These are phyloP conservation scores for Ophiocordyceps australis DNA, from an alignment of 2,329 filamentous ascomycete genomes.

Conservation along the genomic window DNA sequence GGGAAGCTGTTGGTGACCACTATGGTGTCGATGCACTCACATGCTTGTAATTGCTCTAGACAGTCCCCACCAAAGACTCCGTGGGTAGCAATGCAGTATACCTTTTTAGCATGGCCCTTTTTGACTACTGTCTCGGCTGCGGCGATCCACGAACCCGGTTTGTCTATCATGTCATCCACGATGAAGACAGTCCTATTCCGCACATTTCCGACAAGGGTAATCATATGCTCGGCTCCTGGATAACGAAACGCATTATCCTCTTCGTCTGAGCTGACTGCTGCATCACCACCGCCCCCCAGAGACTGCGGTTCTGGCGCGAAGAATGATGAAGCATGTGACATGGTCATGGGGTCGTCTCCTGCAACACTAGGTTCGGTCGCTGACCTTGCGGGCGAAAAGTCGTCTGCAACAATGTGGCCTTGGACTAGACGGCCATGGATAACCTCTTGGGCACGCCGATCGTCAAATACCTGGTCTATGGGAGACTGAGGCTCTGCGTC, in stretches of 20 bases:
- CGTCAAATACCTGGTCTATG: slow-evolving; percentile 42
- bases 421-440: slow-evolving; percentile 82
- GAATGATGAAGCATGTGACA: slow-evolving; percentile 63
- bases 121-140: slow-evolving; percentile 95
- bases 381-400: slow-evolving; percentile 63
- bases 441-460: slow-evolving; percentile 72
- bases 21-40: slow-evolving; percentile 84
- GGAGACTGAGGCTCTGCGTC: slow-evolving; percentile 8
- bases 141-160: slow-evolving; percentile 90
- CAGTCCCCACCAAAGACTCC: slow-evolving; percentile 85
- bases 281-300: slow-evolving; percentile 72
- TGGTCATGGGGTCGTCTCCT: slow-evolving; percentile 67
- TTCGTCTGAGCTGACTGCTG: slow-evolving; percentile 68
- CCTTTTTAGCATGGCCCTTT: slow-evolving; percentile 74
- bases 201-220: slow-evolving; percentile 94
- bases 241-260: slow-evolving; percentile 81
- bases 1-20: slow-evolving; percentile 97
- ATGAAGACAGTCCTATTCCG: slow-evolving; percentile 78
- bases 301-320: slow-evolving; percentile 51
- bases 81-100: slow-evolving; percentile 96
- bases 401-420: slow-evolving; percentile 88
- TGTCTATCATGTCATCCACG: slow-evolving; percentile 98
- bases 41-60: slow-evolving; percentile 75
- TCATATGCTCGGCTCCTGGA: slow-evolving; percentile 75
- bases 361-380: slow-evolving; percentile 45